Percentiles rank a stretch among this genome's conserved stretches.
phyloP scores from a whole-genome alignment of 768 basidiomycete genomes.

The Mycena albidolilacea region DNA sequence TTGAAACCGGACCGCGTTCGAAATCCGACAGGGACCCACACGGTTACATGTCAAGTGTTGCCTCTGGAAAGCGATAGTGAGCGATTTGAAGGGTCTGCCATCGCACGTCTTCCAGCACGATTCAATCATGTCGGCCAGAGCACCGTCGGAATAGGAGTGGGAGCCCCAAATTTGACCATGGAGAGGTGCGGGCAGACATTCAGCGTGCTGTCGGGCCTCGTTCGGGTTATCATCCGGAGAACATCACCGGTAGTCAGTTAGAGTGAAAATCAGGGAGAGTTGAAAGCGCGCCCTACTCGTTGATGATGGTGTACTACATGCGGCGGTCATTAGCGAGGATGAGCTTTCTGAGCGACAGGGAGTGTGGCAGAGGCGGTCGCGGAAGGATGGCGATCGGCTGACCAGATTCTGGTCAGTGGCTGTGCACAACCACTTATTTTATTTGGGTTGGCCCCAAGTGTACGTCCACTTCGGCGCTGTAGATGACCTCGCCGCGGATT shows the following conservation, averaged over 20 bases:
- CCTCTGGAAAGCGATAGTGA: constrained; percentile 35
- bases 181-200: constrained; percentile 43
- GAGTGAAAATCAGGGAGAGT: too few relatives aligned
- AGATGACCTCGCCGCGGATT: too few relatives aligned
- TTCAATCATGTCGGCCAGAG: constrained; percentile 49
- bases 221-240: constrained; percentile 37
- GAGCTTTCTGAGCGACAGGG: constrained; percentile 38
- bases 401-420: too few relatives aligned
- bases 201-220: not conserved
- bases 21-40: too few relatives aligned
- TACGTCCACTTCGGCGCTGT: too few relatives aligned
- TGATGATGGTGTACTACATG: constrained; percentile 34
- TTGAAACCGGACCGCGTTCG: too few relatives aligned
- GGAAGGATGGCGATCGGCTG: too few relatives aligned
- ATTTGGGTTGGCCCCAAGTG: too few relatives aligned
- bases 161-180: constrained; percentile 46
- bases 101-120: constrained; percentile 42
- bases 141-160: constrained; percentile 44
- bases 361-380: constrained; percentile 32
- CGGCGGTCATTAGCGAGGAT: constrained; percentile 36
- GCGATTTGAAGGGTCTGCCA: constrained; percentile 26
- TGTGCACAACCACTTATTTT: too few relatives aligned
- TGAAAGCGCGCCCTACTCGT: too few relatives aligned
- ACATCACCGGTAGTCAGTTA: too few relatives aligned
- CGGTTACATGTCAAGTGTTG: not conserved